Conservation (phyloP, 257 asterid species). For the Fraxinus cuspidata region DNA sequence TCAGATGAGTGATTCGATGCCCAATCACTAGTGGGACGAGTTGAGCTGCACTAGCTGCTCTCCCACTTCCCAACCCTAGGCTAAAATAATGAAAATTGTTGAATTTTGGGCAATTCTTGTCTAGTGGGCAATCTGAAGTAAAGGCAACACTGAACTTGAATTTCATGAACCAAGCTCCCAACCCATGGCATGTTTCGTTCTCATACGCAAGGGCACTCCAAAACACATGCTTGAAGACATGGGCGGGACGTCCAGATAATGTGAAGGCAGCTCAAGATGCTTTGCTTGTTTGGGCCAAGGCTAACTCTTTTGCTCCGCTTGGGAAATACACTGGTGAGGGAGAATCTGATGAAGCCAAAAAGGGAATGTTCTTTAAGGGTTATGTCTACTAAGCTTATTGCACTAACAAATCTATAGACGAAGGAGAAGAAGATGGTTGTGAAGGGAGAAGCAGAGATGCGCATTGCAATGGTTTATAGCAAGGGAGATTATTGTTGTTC, state of each 20-base stretch:
- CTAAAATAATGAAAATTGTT: neutral
- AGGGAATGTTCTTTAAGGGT: constrained; percentile 28
- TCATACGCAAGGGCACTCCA: constrained; percentile 30
- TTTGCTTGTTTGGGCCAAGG: constrained; percentile 27
- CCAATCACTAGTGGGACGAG: too few species aligned
- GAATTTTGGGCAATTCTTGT: constrained; percentile 21
- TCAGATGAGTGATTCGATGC: too few species aligned
- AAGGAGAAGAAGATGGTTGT: neutral
- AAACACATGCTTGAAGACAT: constrained; percentile 32
- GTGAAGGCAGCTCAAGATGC: constrained; percentile 25
- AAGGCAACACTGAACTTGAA: constrained; percentile 33
- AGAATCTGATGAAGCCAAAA: constrained; percentile 28
- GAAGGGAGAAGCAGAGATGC: too few species aligned
- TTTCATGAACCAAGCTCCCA: constrained; percentile 31
- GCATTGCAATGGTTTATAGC: neutral
- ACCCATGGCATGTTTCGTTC: constrained; percentile 29
- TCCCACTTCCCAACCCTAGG: neutral
- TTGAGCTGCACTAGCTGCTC: too few species aligned
- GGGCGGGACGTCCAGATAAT: constrained; percentile 25
- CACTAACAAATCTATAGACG: constrained; percentile 7
- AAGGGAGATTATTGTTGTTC: constrained; percentile 32
- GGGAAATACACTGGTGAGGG: constrained; percentile 52
- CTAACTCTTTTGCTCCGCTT: constrained; percentile 31
- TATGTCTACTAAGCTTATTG: constrained; percentile 24
- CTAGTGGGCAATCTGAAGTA: constrained; percentile 34